phyloP scores from a whole-genome alignment of 139 green algal species.

The Klebsormidium nitens region DNA sequence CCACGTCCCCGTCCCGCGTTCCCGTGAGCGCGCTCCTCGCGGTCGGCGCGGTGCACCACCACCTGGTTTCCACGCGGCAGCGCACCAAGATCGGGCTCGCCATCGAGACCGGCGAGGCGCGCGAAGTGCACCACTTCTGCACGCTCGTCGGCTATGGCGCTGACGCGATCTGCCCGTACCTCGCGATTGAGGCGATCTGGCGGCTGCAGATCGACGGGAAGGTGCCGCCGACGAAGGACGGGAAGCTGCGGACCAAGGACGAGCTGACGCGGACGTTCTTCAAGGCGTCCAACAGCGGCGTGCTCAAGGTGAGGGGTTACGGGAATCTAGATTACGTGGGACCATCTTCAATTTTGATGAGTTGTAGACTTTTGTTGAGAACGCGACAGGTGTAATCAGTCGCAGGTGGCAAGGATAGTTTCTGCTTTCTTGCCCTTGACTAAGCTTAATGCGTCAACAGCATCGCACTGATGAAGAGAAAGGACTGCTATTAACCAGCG shows the following conservation, averaged over 20 bases:
- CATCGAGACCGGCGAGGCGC: constrained; percentile 72
- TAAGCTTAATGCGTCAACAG: too few species aligned
- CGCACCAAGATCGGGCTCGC: constrained; percentile 67
- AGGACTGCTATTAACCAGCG: too few species aligned
- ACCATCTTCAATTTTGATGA: too few species aligned
- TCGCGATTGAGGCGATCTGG: constrained; percentile 72
- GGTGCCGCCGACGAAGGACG: constrained; percentile 29
- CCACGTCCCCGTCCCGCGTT: constrained; percentile 51
- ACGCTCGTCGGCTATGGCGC: constrained; percentile 84
- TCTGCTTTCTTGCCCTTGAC: too few species aligned
- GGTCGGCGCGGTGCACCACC: constrained; percentile 80
- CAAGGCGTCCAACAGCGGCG: constrained; percentile 57
- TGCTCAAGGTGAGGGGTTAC: too few species aligned
- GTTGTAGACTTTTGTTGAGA: too few species aligned
- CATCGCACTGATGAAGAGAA: too few species aligned
- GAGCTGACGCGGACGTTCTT: constrained; percentile 72
- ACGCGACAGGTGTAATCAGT: too few species aligned
- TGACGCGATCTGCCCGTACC: constrained; percentile 89
- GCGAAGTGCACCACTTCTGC: constrained; percentile 89
- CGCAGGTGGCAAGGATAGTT: too few species aligned
- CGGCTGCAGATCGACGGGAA: constrained; percentile 36
- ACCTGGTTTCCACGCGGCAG: constrained; percentile 65
- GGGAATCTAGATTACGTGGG: too few species aligned
- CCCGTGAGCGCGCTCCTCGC: constrained; percentile 76
- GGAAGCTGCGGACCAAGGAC: constrained; percentile 35